A percentile compares a stretch with the other conserved stretches of the same genome.
Evolutionary conservation across 345 rosid genomes (phyloP).

Genomic region (Syzygium jambos): DNA sequence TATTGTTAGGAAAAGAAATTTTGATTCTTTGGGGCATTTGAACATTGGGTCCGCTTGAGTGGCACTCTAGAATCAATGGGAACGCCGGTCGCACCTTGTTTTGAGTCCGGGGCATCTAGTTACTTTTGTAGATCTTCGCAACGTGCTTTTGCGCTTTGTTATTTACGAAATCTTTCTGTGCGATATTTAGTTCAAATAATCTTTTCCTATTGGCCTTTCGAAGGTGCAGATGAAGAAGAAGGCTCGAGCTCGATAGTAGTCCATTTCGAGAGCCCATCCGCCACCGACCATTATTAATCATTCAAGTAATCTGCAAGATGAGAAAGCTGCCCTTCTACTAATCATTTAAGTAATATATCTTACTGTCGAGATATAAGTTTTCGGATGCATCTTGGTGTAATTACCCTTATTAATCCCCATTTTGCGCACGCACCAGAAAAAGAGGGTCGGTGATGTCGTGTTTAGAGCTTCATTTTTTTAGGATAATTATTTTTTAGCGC

Average conservation of each 20-base stretch:
- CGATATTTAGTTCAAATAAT: neutral
- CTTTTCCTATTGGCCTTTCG: neutral
- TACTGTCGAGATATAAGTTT: neutral
- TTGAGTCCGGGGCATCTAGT: neutral
- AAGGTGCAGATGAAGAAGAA: neutral
- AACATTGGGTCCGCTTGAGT: neutral
- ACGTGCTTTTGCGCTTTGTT: neutral
- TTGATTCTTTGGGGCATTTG: neutral
- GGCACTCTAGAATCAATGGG: neutral
- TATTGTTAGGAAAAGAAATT: neutral
- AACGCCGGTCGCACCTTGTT: neutral
- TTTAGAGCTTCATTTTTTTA: neutral
- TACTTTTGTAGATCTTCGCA: neutral
- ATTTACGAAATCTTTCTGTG: neutral
- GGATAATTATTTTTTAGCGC: neutral
- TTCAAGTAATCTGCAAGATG: neutral
- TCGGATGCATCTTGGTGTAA: neutral
- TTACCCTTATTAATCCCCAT: neutral
- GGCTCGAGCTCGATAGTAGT: neutral
- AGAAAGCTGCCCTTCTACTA: neutral
- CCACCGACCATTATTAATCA: neutral
- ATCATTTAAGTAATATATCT: neutral
- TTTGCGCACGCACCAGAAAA: neutral
- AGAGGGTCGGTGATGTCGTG: neutral
- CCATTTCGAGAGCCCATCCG: neutral